These are phyloP conservation scores for Rehmannia glutinosa DNA, from an alignment of 257 asterid genomes.

Conservation along the genomic window DNA sequence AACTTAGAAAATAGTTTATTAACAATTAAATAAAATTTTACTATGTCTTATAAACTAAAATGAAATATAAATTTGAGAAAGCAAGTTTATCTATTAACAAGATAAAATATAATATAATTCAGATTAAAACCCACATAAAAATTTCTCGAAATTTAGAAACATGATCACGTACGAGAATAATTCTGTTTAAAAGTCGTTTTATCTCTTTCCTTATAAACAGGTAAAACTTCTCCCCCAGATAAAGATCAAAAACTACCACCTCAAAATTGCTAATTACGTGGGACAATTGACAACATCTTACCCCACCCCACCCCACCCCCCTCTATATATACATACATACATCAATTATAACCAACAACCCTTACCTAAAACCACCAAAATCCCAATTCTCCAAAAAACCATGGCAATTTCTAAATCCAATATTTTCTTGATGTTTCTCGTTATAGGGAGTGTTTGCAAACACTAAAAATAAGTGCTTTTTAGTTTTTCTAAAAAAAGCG, in stretches of 20 bases:
- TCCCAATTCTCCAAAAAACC: neutral
- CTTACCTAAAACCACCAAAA: neutral
- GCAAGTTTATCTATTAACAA: no score
- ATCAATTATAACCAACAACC: neutral
- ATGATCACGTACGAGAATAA: neutral
- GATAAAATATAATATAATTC: no score
- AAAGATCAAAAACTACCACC: constrained; percentile 8
- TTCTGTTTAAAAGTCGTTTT: neutral
- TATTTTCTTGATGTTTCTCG: neutral
- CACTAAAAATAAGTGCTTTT: no score
- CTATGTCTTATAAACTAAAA: no score
- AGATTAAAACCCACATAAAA: no score
- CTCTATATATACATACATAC: neutral
- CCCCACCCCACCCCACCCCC: neutral
- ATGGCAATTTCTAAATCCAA: constrained; percentile 17
- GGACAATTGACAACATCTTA: neutral
- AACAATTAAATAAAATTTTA: no score
- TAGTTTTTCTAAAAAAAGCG: no score
- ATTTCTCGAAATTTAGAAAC: no score
- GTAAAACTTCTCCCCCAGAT: neutral
- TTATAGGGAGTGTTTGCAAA: no score
- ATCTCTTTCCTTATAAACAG: neutral
- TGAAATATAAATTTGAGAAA: no score
- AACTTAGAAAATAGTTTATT: no score
- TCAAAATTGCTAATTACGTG: constrained; percentile 10